Conservation (phyloP, 2,329 filamentous ascomycete species). For the Aspergillus eucalypticola region DNA sequence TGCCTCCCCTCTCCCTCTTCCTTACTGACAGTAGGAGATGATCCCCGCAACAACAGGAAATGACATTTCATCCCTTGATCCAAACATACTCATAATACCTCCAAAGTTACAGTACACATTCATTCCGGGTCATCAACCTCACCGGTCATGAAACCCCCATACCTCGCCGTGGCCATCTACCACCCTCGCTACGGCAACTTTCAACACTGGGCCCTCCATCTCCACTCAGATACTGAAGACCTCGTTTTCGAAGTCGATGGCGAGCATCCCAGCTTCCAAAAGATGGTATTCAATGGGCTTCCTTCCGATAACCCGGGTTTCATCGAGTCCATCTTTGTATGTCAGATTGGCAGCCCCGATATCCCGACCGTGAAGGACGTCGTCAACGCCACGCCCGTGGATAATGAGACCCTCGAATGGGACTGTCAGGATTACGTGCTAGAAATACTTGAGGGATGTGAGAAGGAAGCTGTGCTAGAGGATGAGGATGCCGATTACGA, state of each 20-base stretch:
- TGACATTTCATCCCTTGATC: not conserved
- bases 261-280: constrained; percentile 20
- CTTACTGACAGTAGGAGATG: not conserved
- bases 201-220: constrained; percentile 25
- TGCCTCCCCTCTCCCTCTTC: not conserved
- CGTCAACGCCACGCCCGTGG: constrained; percentile 15
- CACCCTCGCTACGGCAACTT: constrained; percentile 25
- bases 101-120: too few relatives aligned
- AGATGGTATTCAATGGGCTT: constrained; percentile 11
- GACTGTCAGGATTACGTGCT: constrained; percentile 29
- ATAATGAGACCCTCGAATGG: constrained; percentile 26
- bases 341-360: constrained; percentile 13
- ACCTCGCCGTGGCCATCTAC: constrained; percentile 15
- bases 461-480: constrained; percentile 20
- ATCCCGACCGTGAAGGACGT: constrained; percentile 15
- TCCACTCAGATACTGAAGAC: constrained; percentile 17
- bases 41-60: not conserved
- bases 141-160: not conserved
- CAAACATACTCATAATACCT: not conserved
- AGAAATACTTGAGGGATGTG: constrained; percentile 21
- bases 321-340: constrained; percentile 15
- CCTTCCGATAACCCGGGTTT: constrained; percentile 14
- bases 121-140: not conserved
- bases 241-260: constrained; percentile 26
- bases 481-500: constrained; percentile 20